A percentile compares a stretch with the other conserved stretches of the same genome.
Conservation (phyloP, 352 stramenopile genomes). For the Phytophthora podocarpi region DNA sequence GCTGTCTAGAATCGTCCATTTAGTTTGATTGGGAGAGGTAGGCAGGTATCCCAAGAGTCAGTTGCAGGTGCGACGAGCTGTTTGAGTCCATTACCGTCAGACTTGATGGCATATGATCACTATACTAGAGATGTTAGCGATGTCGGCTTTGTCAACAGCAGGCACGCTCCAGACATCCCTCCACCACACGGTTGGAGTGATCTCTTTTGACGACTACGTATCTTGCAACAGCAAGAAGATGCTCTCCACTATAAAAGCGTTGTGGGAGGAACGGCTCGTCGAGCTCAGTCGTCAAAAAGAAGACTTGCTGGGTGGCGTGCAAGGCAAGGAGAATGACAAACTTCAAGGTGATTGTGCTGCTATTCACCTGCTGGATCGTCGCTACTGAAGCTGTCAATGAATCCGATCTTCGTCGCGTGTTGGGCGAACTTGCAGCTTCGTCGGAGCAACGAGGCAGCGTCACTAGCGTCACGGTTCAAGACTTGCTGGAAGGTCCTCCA, state of each 20-base stretch:
- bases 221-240: constrained; percentile 22
- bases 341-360: too few species aligned
- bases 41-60: neutral
- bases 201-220: constrained; percentile 5
- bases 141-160: constrained; percentile 6
- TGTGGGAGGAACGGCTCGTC: neutral
- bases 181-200: neutral
- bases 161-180: constrained; percentile 9
- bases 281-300: constrained; percentile 32
- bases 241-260: constrained; percentile 19
- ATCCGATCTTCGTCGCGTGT: constrained; percentile 15
- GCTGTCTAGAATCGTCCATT: too few species aligned
- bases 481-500: constrained; percentile 19
- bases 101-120: constrained; percentile 6
- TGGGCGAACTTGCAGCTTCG: constrained; percentile 21
- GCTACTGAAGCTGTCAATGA: constrained; percentile 7
- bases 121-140: constrained; percentile 1
- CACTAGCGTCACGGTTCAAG: constrained; percentile 15
- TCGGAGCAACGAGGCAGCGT: neutral
- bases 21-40: neutral
- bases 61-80: neutral
- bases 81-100: neutral
- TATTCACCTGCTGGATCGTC: constrained; percentile 13
- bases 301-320: too few species aligned
- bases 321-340: too few species aligned